Evolutionary conservation across 305 asterid genomes (phyloP), one percentile per base, ranked within the genome.

Genomic region (Salvia sclarea): DNA sequence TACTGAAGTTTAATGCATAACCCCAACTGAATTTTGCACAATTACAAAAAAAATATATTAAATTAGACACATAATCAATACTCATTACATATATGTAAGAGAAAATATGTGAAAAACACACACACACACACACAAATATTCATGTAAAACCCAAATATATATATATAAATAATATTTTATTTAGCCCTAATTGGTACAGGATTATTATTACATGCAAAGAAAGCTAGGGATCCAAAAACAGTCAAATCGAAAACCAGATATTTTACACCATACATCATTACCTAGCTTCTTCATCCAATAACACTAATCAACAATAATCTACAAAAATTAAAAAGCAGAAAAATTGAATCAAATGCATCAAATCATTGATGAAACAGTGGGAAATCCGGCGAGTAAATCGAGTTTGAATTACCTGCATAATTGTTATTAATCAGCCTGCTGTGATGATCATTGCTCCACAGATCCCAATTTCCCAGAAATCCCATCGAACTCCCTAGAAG

Each of bases 381-480:
- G 47, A 79, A 76, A 67, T 67, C 70, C 17, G 69, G 53, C 68
- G 74, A 71, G 61, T 48, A 72, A 41, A 68, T 58, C 9, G 83
- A 70, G 50, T 37, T 69, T 33, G 71, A 60, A 20, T 73, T 80
- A 76, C 70, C 85, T 73, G 74, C 71, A 24, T 43, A 66, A 8
- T 53, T 61, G n/a, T n/a, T n/a, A n/a, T n/a, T n/a, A n/a, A n/a
- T n/a, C 54, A 60, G 3, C 9, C 28, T 75, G 50, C n/a, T n/a
- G n/a, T n/a, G n/a, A n/a, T 28, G 33, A 28, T 76, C 64, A 75
- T 54, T 71, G 78, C 43, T 70, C 60, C 66, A 13, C 71, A 71
- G 24, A 18, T 80, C 84, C 87, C 84, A 78, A 75, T 67, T 76
- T 70, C 82, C 90, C 7, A 78, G 69, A 75, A 78, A 66, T 11